A percentile compares a stretch with the other conserved stretches of the same genome.
Evolutionary conservation across 306 rosid species (phyloP).

Genomic region (Dryas octopetala): DNA sequence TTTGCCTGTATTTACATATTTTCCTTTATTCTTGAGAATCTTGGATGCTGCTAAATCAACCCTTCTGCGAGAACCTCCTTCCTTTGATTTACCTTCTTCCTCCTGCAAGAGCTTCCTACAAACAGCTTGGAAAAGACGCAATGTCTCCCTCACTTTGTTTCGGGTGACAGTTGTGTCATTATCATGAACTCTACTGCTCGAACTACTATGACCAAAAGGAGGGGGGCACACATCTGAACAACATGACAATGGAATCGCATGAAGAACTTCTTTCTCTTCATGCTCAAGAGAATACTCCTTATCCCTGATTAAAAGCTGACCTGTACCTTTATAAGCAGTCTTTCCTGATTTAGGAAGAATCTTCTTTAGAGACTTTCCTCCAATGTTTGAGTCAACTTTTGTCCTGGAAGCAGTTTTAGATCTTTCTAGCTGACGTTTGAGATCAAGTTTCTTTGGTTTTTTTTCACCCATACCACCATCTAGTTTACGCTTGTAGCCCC

Average conservation of each 20-base stretch:
- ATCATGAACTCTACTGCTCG: conserved; percentile 26
- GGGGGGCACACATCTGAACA: conserved; percentile 38
- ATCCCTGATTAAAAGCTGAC: conserved; percentile 44
- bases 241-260: conserved; percentile 24
- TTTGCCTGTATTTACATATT: conserved; percentile 60
- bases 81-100: conserved; percentile 57
- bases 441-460: conserved; percentile 42
- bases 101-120: conserved; percentile 75
- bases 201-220: conserved; percentile 45
- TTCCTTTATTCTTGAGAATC: conserved; percentile 55
- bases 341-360: conserved; percentile 12
- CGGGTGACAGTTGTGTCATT: conserved; percentile 48
- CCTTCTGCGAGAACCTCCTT: conserved; percentile 38
- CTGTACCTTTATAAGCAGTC: conserved; percentile 28
- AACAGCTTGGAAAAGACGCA: conserved; percentile 73
- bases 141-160: conserved; percentile 63
- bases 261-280: conserved; percentile 21
- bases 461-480: conserved; percentile 34
- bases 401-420: conserved; percentile 39
- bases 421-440: conserved; percentile 22
- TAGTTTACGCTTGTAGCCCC: conserved; percentile 26
- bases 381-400: conserved; percentile 29
- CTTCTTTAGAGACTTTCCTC: conserved; percentile 40
- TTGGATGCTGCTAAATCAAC: conserved; percentile 57
- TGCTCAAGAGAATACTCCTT: conserved; percentile 26